Evolutionary conservation across 352 stramenopile species (phyloP), one percentile per base, ranked within the genome.

Genomic region (Pythium phragmiticola): DNA sequence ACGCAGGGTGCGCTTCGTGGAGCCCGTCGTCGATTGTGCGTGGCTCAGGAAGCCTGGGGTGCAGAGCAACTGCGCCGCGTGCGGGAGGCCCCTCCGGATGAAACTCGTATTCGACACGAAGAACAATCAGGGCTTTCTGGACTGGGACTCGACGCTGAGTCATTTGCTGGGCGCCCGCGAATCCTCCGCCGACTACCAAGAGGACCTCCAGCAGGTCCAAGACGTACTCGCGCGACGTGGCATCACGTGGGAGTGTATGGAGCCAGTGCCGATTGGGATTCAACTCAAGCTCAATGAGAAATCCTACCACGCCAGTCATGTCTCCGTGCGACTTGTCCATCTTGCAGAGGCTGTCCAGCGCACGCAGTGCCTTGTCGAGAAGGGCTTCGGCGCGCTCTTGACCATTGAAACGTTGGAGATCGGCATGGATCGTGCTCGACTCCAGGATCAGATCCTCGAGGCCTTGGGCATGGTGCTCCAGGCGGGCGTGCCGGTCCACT

Each of bases 51-150:
- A 59, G 34, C 36, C 52, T 3, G 23, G 11, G 7, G 51, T 57
- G 7, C 33, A 5, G 33, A 28, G n/a, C 51, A 19, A 7, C 33
- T 45, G 7, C 11, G 33, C 16, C 5, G 36, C 17, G 80, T 39
- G 26, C 78, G 28, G 8, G 56, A 62, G 19, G 56, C 56, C 56
- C 7, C 23, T 62, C 14, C 43, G 34, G 12, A 55, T 55, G 33
- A 33, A 45, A 34, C 42, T 55, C 13, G 7, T 21, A n/a, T 21
- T 62, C 8, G 56, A 43, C 2, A 26, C 26, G 2, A 16, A 53
- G 3, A 49, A 62, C 43, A 37, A 47, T 45, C 42, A 55, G 17
- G 21, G 21, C 21, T 21, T 21, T 21, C 21, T 21, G 21, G 37
- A 42, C 28, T 62, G 56, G 56, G 21, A 16, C 3, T 5, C 17